A percentile compares a stretch with the other conserved stretches of the same genome.
phyloP scores from a whole-genome alignment of 2,329 filamentous ascomycete genomes.

The Microdochium nivale region DNA sequence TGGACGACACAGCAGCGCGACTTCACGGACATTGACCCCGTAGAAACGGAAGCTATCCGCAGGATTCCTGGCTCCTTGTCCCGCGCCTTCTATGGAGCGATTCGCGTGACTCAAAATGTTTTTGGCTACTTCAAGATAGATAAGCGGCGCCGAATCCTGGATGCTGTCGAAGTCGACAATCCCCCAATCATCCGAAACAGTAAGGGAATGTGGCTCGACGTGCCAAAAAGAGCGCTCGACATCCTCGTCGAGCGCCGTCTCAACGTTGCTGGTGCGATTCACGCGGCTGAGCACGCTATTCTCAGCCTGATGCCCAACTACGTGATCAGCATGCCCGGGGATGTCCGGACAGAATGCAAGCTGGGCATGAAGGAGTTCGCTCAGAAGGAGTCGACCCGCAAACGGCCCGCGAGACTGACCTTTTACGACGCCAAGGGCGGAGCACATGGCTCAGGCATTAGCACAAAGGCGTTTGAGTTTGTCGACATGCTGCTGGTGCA shows the following conservation, averaged over 20 bases:
- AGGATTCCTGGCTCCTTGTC: conserved; percentile 54
- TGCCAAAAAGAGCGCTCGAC: conserved; percentile 69
- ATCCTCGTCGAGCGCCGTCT: conserved; percentile 66
- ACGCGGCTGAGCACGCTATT: conserved; percentile 88
- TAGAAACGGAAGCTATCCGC: conserved; percentile 83
- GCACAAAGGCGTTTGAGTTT: conserved; percentile 89
- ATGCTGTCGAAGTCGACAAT: conserved; percentile 89
- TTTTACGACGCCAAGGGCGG: conserved; percentile 96
- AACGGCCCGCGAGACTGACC: conserved; percentile 78
- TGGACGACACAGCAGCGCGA: conserved; percentile 93
- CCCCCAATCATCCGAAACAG: conserved; percentile 77
- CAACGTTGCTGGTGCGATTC: conserved; percentile 82
- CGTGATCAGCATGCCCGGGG: conserved; percentile 80
- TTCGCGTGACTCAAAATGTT: conserved; percentile 80
- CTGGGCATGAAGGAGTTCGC: conserved; percentile 80
- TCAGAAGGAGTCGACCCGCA: conserved; percentile 57
- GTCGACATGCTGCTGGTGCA: conserved; percentile 69
- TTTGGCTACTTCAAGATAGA: conserved; percentile 99
- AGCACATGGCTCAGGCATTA: conserved; percentile 73
- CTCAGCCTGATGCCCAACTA: conserved; percentile 84
- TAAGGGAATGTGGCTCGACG: conserved; percentile 93
- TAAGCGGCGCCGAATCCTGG: conserved; percentile 72
- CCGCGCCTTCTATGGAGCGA: conserved; percentile 75
- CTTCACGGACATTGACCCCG: conserved; percentile 86
- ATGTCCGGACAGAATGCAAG: conserved; percentile 94